Conservation (phyloP, 1,284 basidiomycete species). For the Calocybe gambosa region DNA sequence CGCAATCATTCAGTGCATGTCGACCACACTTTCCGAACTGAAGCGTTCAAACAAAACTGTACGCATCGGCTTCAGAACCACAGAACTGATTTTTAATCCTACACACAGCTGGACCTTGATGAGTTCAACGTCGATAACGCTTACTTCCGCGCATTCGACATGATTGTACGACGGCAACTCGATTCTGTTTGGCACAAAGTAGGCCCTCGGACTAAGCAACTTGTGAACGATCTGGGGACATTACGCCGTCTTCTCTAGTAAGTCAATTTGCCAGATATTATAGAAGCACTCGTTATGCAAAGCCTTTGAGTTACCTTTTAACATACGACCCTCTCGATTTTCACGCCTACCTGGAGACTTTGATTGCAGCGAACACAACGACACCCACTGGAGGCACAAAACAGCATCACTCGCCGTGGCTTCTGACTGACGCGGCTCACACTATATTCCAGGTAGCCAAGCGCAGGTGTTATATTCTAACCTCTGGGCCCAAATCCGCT, state of each 20-base stretch:
- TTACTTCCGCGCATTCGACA: slow-evolving; percentile 92
- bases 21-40: slow-evolving; percentile 83
- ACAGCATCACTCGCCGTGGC: slow-evolving; percentile 76
- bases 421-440: slow-evolving; percentile 87
- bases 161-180: slow-evolving; percentile 82
- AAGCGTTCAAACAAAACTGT: slow-evolving; percentile 85
- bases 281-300: not conserved
- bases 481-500: slow-evolving; percentile 24
- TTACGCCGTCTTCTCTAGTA: slow-evolving; percentile 81
- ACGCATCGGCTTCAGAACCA: slow-evolving; percentile 19
- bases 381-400: slow-evolving; percentile 44
- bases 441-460: slow-evolving; percentile 84
- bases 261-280: slow-evolving; percentile 22
- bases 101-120: slow-evolving; percentile 80
- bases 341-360: slow-evolving; percentile 87
- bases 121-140: slow-evolving; percentile 92
- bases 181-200: slow-evolving; percentile 97
- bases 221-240: slow-evolving; percentile 85
- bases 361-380: slow-evolving; percentile 71
- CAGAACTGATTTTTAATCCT: not conserved
- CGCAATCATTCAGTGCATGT: slow-evolving; percentile 94
- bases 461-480: slow-evolving; percentile 67
- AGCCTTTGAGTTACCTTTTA: slow-evolving; percentile 65
- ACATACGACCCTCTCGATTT: slow-evolving; percentile 91
- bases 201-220: slow-evolving; percentile 85